Evolutionary conservation across 2,329 filamentous ascomycete species (phyloP).

Genomic region (Sporothrix humicola): DNA sequence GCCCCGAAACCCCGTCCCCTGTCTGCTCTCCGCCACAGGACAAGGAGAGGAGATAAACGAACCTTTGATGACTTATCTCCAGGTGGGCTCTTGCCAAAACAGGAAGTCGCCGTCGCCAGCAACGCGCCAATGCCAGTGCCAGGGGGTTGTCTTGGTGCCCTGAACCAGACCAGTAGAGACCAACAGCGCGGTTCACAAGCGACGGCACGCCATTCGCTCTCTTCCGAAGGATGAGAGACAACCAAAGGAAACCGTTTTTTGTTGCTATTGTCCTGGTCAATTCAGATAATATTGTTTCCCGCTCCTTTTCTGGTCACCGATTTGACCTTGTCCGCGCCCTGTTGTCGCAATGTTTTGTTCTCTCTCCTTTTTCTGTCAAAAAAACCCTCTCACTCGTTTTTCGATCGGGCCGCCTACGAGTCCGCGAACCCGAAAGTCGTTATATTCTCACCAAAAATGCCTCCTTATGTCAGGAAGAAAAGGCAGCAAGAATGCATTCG

Average conservation of each 20-base stretch:
- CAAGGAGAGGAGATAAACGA: not conserved
- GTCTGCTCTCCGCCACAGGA: not conserved
- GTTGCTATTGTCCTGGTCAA: not conserved
- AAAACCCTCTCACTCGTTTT: not conserved
- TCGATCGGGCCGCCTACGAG: slow-evolving; percentile 4
- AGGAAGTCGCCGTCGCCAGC: slow-evolving; percentile 2
- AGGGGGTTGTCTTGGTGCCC: not conserved
- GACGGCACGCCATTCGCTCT: no score
- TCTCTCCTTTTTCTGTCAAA: not conserved
- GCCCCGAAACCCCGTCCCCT: slow-evolving; percentile 11
- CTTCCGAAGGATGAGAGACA: no score
- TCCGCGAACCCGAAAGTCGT: not conserved
- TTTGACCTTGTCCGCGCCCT: not conserved
- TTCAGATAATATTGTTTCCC: not conserved
- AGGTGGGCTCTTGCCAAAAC: slow-evolving; percentile 4
- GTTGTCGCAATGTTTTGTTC: not conserved
- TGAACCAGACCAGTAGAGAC: no score
- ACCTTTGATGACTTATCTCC: not conserved
- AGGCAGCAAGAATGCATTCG: not conserved
- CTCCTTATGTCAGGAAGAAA: not conserved
- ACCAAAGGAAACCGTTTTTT: not conserved
- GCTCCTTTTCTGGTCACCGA: not conserved
- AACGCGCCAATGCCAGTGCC: not conserved
- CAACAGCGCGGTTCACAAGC: no score
- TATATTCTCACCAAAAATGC: not conserved